Evolutionary conservation across 2,329 filamentous ascomycete species (phyloP).

Genomic region (Anisogramma anomala): DNA sequence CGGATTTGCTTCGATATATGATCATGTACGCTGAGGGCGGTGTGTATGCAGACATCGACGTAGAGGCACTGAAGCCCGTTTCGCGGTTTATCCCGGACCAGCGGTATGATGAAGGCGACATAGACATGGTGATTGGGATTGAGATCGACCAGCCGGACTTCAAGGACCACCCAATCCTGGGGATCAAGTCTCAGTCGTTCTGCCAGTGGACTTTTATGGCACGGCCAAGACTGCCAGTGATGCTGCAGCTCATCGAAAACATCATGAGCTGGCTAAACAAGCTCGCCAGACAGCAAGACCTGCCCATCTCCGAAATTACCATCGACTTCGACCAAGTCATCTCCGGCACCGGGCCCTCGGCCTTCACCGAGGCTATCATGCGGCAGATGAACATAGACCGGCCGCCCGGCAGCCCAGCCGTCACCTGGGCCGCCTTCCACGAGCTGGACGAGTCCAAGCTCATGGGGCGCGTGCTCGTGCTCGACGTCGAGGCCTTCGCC

Average conservation of each 20-base stretch:
- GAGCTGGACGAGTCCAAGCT: slow-evolving; percentile 54
- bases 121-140: slow-evolving; percentile 59
- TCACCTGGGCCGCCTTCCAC: slow-evolving; percentile 56
- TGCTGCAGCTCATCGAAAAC: slow-evolving; percentile 56
- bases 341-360: slow-evolving; percentile 59
- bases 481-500: slow-evolving; percentile 61
- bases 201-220: slow-evolving; percentile 68
- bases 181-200: slow-evolving; percentile 57
- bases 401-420: slow-evolving; percentile 22
- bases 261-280: slow-evolving; percentile 55
- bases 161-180: slow-evolving; percentile 51
- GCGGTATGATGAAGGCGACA: slow-evolving; percentile 49
- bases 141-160: slow-evolving; percentile 62
- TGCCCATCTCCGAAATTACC: slow-evolving; percentile 47
- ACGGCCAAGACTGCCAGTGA: slow-evolving; percentile 55
- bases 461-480: slow-evolving; percentile 51
- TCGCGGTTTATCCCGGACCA: slow-evolving; percentile 49
- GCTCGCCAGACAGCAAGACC: slow-evolving; percentile 46
- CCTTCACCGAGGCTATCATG: slow-evolving; percentile 55
- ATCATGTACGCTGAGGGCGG: slow-evolving; percentile 57
- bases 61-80: slow-evolving; percentile 29
- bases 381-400: slow-evolving; percentile 45
- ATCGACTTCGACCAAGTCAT: slow-evolving; percentile 64
- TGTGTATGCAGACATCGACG: slow-evolving; percentile 34
- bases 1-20: slow-evolving; percentile 54